Base-by-base conservation (phyloP, 345 rosid genomes). In the Eucalyptus lansdowneana region DNA sequence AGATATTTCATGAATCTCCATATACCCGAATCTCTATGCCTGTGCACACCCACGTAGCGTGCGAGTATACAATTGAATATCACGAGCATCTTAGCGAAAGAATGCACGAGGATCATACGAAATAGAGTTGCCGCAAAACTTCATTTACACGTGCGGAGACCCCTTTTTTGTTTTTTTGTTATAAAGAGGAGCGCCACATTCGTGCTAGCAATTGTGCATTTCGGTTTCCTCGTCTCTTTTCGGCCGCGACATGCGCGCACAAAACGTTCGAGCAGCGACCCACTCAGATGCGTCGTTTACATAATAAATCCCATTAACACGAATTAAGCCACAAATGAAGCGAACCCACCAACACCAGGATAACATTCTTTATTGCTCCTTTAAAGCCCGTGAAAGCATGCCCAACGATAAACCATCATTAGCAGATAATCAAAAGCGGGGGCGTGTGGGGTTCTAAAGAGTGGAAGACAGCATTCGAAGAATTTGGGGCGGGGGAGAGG, bases 1-100 rank as follows among this genome's bases (percentile, higher is more conserved):
- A 15, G 19, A 0, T n/a, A 1, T n/a, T n/a, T 15, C 6, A n/a
- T 8, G 37, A n/a, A 9, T 9, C 10, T 65, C 9, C 3, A 14
- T 1, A 27, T 65, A n/a, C 21, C 5, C 5, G 40, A 65, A 16
- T 65, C 37, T n/a, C 21, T 14, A n/a, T 8, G 25, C 0, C 6
- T 40, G 6, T 40, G 42, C 42, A 40, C 6, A 40, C 42, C 42
- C 42, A 40, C 42, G 42, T 40, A 40, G 42, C 42, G 6, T 8
- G 58, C 1, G 5, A 53, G 58, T 53, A 21, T 21, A 8, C 69
- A 62, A 29, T 62, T 3, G 4, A 62, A 7, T 11, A 14, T 62
- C 1, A 3, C 9, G 5, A 29, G 72, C 69, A 62, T 62, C 16
- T 62, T 6, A 1, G 9, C 4, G 9, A 62, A 62, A 29, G 29